Conservation (phyloP, 257 asterid genomes). For the Solanum pinnatisectum region DNA sequence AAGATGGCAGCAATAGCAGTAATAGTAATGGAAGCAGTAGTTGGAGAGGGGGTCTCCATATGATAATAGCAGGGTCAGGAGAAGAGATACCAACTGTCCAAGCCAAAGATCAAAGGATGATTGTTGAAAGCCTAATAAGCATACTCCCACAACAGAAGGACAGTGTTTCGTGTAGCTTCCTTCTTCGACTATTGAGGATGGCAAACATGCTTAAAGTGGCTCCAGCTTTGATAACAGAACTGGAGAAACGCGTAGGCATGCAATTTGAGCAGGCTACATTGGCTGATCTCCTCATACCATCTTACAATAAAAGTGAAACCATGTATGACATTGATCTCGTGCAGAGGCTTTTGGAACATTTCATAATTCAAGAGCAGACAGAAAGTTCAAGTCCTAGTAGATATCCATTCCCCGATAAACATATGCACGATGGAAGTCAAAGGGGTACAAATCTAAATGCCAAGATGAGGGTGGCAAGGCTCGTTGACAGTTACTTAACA, state of each 20-base stretch:
- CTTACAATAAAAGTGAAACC: conserved; percentile 54
- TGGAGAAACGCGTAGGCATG: conserved; percentile 94
- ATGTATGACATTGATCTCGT: conserved; percentile 76
- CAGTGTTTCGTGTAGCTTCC: conserved; percentile 77
- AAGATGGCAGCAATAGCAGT: conserved; percentile 27
- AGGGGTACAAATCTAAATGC: conserved; percentile 50
- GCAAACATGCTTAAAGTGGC: conserved; percentile 81
- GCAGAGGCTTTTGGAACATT: conserved; percentile 91
- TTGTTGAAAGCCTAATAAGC: conserved; percentile 82
- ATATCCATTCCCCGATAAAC: conserved; percentile 40
- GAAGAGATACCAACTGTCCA: conserved; percentile 42
- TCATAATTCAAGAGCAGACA: conserved; percentile 76
- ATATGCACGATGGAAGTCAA: conserved; percentile 32
- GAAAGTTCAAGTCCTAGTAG: conserved; percentile 64
- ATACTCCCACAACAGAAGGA: conserved; percentile 88
- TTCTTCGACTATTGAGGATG: conserved; percentile 60
- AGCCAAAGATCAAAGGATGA: conserved; percentile 77
- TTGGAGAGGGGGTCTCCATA: conserved; percentile 85
- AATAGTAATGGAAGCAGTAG: conserved; percentile 19
- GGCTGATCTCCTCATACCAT: conserved; percentile 68
- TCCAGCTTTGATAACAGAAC: conserved; percentile 81
- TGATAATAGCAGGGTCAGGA: conserved; percentile 52
- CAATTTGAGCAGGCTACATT: conserved; percentile 80
- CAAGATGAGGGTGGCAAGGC: conserved; percentile 85
- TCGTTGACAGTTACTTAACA: conserved; percentile 83